Conservation (phyloP, 805 yeast genomes). For the Clavispora phyllophila region DNA sequence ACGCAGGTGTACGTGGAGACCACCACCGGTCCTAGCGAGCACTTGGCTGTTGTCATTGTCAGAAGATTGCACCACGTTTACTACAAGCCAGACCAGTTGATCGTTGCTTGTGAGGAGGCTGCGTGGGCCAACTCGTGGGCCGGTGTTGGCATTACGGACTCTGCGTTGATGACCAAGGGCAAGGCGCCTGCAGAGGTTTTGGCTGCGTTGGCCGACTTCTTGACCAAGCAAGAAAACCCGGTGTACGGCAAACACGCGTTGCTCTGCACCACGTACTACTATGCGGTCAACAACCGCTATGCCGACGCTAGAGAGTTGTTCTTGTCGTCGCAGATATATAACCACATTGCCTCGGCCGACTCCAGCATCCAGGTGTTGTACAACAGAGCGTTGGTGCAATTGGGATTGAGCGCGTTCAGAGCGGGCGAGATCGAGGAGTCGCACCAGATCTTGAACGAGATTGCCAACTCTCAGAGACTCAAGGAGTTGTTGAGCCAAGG, state of each 20-base stretch:
- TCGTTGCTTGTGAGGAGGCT: slow-evolving; percentile 58
- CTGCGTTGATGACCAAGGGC: slow-evolving; percentile 28
- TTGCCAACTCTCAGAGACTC: slow-evolving; percentile 77
- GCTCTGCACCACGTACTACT: slow-evolving; percentile 81
- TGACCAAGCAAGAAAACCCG: slow-evolving; percentile 63
- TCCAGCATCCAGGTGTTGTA: slow-evolving; percentile 83
- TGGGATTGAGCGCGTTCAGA: slow-evolving; percentile 94
- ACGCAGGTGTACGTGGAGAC: slow-evolving; percentile 82
- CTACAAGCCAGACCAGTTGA: slow-evolving; percentile 80
- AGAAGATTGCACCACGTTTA: slow-evolving; percentile 90
- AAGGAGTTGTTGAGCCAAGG: slow-evolving; percentile 96
- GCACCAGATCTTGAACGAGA: slow-evolving; percentile 81
- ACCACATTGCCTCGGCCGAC: slow-evolving; percentile 79
- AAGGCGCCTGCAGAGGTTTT: slow-evolving; percentile 45
- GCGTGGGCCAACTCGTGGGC: slow-evolving; percentile 60
- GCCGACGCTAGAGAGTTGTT: slow-evolving; percentile 83
- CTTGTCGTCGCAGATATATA: slow-evolving; percentile 78
- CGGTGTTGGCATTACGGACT: slow-evolving; percentile 20
- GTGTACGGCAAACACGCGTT: slow-evolving; percentile 77
- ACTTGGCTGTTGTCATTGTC: slow-evolving; percentile 66
- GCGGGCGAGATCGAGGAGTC: slow-evolving; percentile 79
- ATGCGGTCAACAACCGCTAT: slow-evolving; percentile 83
- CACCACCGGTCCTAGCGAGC: slow-evolving; percentile 49
- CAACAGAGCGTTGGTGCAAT: slow-evolving; percentile 92
- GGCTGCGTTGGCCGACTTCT: slow-evolving; percentile 57